phyloP scores from a whole-genome alignment of 2,329 filamentous ascomycete genomes.

The Coleophoma crateriformis region DNA sequence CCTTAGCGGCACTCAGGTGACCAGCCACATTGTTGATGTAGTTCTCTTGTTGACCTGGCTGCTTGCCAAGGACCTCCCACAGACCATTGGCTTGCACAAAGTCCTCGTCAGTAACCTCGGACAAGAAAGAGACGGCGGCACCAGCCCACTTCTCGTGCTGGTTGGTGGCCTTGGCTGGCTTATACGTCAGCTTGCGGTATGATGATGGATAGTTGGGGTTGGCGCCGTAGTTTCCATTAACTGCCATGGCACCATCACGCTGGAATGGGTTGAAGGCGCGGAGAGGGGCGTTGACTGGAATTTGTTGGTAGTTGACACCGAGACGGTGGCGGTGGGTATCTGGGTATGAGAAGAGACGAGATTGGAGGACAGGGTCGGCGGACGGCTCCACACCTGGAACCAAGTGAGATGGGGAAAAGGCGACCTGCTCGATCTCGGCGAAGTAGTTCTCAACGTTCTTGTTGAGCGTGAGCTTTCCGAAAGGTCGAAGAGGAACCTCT shows the following conservation, averaged over 20 bases:
- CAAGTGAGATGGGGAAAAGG: conserved; percentile 64
- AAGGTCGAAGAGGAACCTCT: conserved; percentile 53
- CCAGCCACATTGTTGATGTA: conserved; percentile 54
- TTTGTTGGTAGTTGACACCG: conserved; percentile 53
- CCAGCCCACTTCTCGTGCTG: conserved; percentile 44
- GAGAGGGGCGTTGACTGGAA: conserved; percentile 41
- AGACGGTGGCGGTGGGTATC: conserved; percentile 56
- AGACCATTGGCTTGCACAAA: conserved; percentile 28
- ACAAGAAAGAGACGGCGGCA: conserved; percentile 37
- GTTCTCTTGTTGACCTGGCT: conserved; percentile 53
- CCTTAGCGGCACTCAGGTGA: conserved; percentile 47
- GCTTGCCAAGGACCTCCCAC: conserved; percentile 26
- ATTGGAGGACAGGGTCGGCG: conserved; percentile 64
- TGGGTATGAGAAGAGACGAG: conserved; percentile 65
- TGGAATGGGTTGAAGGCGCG: conserved; percentile 62
- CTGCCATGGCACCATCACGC: conserved; percentile 66
- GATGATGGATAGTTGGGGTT: conserved; percentile 53
- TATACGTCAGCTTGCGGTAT: conserved; percentile 40
- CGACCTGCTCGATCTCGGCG: conserved; percentile 63
- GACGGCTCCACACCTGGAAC: conserved; percentile 64
- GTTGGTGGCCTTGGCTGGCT: conserved; percentile 31
- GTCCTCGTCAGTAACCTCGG: conserved; percentile 28
- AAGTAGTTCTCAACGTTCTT: conserved; percentile 59
- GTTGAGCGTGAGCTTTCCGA: conserved; percentile 61
- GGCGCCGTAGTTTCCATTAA: conserved; percentile 58